Base-by-base conservation (phyloP, 495 filamentous ascomycete genomes). In the Durotheca rogersii region DNA sequence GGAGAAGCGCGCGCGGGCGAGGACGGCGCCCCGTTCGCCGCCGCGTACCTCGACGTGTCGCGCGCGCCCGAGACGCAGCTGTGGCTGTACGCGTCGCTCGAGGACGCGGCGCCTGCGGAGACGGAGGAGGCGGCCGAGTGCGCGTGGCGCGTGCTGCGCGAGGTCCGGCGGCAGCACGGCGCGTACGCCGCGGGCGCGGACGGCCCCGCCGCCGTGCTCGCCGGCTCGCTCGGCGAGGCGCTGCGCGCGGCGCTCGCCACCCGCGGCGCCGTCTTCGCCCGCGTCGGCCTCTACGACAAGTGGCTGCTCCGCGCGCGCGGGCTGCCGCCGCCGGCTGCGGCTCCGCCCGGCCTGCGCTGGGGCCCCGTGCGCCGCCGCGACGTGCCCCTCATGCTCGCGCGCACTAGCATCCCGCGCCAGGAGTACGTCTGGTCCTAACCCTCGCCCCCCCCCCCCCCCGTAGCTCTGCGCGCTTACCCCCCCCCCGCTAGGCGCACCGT, bases 251-350 rank as follows among this genome's bases (percentile, higher is more conserved):
- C 63, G 21, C 33, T 68, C 32, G 7, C 61, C 27, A 29, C 34
- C 0, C 41, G 17, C 10, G 67, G 63, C 2, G 44, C 73, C 1
- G 48, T 27, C 6, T 46, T 66, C 23, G 7, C 41, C 17, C 17
- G 30, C 11, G 51, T 62, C n/a, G 56, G 44, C 11, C 62, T 68
- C 18, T 69, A 62, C 32, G 64, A 67, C 20, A 75, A 74, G 67
- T 77, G 70, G 69, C 42, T 76, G 12, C 74, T 75, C 40, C 53
- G 61, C 3, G 21, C 56, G 0, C 64, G 64, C 23, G 59, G 29
- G 7, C 35, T 72, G 60, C 62, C 59, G 7, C 36, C 35, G 36
- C 12, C 30, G 38, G 52, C 10, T 16, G 52, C 19, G 41, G 10
- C 56, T 14, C 42, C 20, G 6, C 41, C 47, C 21, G 64, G 54